Percentiles rank a stretch among this genome's conserved stretches.
Conservation (phyloP, 805 yeast genomes). For the Candida sakaeoensis region DNA sequence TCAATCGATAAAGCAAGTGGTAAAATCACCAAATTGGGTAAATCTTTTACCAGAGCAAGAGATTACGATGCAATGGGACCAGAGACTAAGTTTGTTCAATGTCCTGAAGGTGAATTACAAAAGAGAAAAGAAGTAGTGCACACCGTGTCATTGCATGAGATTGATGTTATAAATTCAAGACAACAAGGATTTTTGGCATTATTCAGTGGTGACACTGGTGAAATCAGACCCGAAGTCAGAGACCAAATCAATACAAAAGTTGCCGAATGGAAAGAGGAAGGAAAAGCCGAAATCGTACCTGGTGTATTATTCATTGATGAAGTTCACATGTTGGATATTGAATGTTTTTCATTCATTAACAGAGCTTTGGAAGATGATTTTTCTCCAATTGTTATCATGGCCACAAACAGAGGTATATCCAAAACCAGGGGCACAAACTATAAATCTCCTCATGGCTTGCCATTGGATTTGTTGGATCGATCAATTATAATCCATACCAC, state of each 20-base stretch:
- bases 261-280: slow-evolving; percentile 98
- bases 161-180: slow-evolving; percentile 95
- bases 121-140: slow-evolving; percentile 93
- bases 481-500: slow-evolving; percentile 87
- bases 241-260: slow-evolving; percentile 96
- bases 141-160: slow-evolving; percentile 96
- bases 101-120: slow-evolving; percentile 98
- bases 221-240: slow-evolving; percentile 91
- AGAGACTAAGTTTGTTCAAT: slow-evolving; percentile 94
- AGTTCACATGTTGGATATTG: slow-evolving; percentile 97
- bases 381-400: slow-evolving; percentile 97
- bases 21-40: slow-evolving; percentile 87
- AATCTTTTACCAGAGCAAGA: slow-evolving; percentile 92
- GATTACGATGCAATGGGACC: slow-evolving; percentile 99
- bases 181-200: slow-evolving; percentile 97
- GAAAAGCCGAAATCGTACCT: slow-evolving; percentile 96
- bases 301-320: slow-evolving; percentile 98
- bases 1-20: slow-evolving; percentile 95
- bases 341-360: slow-evolving; percentile 92
- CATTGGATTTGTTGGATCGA: slow-evolving; percentile 90
- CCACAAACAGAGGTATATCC: slow-evolving; percentile 95
- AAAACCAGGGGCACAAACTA: slow-evolving; percentile 90
- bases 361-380: slow-evolving; percentile 95
- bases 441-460: slow-evolving; percentile 96
- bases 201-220: slow-evolving; percentile 96